Percentiles rank a stretch among this genome's conserved stretches.
Conservation (phyloP, 805 yeast genomes). For the baker's yeast (Saccharomyces cerevisiae) region DNA sequence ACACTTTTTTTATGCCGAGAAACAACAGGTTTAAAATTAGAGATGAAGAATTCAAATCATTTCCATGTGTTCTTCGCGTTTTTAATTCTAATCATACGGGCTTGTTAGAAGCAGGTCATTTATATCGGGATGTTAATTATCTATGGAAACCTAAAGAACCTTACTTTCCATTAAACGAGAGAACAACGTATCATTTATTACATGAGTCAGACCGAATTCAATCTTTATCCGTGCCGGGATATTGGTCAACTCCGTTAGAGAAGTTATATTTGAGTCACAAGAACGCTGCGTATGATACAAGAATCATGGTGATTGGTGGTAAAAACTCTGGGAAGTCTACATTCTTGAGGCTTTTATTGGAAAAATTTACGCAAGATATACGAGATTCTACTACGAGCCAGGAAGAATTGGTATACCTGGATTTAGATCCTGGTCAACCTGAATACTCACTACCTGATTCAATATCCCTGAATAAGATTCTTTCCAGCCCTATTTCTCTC, state of each 20-base stretch:
- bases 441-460: conserved; percentile 69
- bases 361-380: conserved; percentile 33
- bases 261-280: conserved; percentile 17
- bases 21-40: conserved; percentile 4
- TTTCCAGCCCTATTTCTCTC: conserved; percentile 11
- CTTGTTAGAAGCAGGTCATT: conserved; percentile 9
- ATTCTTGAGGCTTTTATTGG: conserved; percentile 45
- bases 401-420: conserved; percentile 43
- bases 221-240: neutral
- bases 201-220: neutral
- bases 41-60: conserved; percentile 10
- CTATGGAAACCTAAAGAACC: conserved; percentile 18
- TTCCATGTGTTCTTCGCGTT: conserved; percentile 18
- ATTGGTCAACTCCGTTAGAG: conserved; percentile 20
- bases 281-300: conserved; percentile 20
- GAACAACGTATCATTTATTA: neutral
- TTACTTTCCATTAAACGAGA: neutral
- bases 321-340: conserved; percentile 84
- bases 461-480: conserved; percentile 42
- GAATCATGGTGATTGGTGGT: conserved; percentile 34
- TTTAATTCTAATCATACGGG: conserved; percentile 10
- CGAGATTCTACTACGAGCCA: conserved; percentile 8
- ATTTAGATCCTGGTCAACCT: conserved; percentile 86
- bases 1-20: conserved; percentile 9
- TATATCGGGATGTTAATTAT: conserved; percentile 15